A percentile compares a stretch with the other conserved stretches of the same genome.
phyloP scores from a whole-genome alignment of 2,329 filamentous ascomycete genomes.

The Colletotrichum melonis region DNA sequence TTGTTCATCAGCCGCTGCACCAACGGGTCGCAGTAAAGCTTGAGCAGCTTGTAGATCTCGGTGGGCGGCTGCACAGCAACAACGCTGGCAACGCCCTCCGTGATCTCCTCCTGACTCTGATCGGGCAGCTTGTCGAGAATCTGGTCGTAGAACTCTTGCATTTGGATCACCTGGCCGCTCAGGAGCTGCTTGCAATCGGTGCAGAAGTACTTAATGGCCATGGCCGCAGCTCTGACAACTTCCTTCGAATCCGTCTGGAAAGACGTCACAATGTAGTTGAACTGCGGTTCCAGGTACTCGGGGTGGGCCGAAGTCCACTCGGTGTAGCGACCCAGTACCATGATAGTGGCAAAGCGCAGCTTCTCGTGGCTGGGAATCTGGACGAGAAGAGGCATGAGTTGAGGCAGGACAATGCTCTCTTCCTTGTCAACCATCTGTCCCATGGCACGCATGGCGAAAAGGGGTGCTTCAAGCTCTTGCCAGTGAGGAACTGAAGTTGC shows the following conservation, averaged over 20 bases:
- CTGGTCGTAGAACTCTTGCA: slow-evolving; percentile 93
- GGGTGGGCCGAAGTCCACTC: slow-evolving; percentile 97
- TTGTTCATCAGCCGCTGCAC: slow-evolving; percentile 86
- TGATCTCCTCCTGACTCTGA: slow-evolving; percentile 93
- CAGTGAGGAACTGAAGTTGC: slow-evolving; percentile 86
- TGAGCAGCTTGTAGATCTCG: slow-evolving; percentile 86
- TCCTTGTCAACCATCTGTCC: slow-evolving; percentile 94
- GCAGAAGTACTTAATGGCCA: slow-evolving; percentile 97
- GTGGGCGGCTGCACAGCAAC: slow-evolving; percentile 85
- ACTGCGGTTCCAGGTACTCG: slow-evolving; percentile 90
- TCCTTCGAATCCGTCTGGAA: slow-evolving; percentile 92
- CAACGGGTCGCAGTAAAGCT: slow-evolving; percentile 93
- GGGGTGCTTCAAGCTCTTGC: slow-evolving; percentile 94
- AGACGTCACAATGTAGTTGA: slow-evolving; percentile 94
- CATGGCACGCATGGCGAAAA: slow-evolving; percentile 96
- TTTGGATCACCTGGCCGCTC: slow-evolving; percentile 82
- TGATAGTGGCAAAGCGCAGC: slow-evolving; percentile 97
- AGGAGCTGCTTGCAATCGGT: slow-evolving; percentile 92
- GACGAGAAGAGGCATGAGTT: slow-evolving; percentile 92
- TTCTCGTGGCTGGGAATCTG: slow-evolving; percentile 97
- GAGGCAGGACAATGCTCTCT: slow-evolving; percentile 87
- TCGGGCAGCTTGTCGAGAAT: slow-evolving; percentile 88
- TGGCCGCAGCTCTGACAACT: slow-evolving; percentile 88
- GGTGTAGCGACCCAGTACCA: slow-evolving; percentile 96
- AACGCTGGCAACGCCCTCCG: slow-evolving; percentile 93